phyloP scores from a whole-genome alignment of 1,139 yeast species.

The Candida pseudoviswanathii region DNA sequence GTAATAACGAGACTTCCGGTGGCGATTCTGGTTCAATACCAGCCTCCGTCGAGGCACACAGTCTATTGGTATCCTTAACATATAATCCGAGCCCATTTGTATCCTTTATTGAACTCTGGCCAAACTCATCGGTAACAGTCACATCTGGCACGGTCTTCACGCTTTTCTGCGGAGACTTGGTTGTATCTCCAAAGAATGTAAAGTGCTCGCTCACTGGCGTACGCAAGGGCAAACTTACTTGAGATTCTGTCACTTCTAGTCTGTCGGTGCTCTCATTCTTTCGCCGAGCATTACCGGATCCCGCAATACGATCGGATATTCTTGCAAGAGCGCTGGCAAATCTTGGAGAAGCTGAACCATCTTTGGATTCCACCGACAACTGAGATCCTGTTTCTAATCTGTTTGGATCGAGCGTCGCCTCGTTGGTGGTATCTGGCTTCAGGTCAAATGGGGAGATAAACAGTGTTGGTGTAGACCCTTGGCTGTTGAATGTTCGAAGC shows the following conservation, averaged over 20 bases:
- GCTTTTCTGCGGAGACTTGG: slow-evolving; percentile 5
- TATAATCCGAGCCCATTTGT: slow-evolving; percentile 10
- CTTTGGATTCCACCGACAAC: slow-evolving; percentile 9
- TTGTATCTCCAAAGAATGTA: slow-evolving; percentile 7
- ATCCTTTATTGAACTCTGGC: background rate
- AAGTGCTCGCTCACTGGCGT: slow-evolving; percentile 14
- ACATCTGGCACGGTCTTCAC: slow-evolving; percentile 7
- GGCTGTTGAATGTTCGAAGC: background rate
- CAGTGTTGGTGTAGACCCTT: background rate
- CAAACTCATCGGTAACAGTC: slow-evolving; percentile 4
- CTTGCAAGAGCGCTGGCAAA: slow-evolving; percentile 34
- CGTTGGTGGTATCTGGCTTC: background rate
- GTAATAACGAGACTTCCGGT: slow-evolving; percentile 3
- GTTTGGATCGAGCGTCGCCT: slow-evolving; percentile 6
- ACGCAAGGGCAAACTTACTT: slow-evolving; percentile 5
- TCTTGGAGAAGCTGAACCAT: slow-evolving; percentile 21
- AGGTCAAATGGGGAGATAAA: slow-evolving; percentile 8
- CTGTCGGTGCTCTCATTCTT: slow-evolving; percentile 6
- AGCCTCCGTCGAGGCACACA: background rate
- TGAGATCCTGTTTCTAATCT: slow-evolving; percentile 18
- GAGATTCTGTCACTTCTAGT: slow-evolving; percentile 7
- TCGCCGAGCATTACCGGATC: slow-evolving; percentile 24
- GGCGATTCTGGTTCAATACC: background rate
- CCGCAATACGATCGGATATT: slow-evolving; percentile 48
- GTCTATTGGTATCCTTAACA: background rate